These are phyloP conservation scores for Pugionium dolabratum DNA, from an alignment of 345 rosid genomes.

Conservation along the genomic window DNA sequence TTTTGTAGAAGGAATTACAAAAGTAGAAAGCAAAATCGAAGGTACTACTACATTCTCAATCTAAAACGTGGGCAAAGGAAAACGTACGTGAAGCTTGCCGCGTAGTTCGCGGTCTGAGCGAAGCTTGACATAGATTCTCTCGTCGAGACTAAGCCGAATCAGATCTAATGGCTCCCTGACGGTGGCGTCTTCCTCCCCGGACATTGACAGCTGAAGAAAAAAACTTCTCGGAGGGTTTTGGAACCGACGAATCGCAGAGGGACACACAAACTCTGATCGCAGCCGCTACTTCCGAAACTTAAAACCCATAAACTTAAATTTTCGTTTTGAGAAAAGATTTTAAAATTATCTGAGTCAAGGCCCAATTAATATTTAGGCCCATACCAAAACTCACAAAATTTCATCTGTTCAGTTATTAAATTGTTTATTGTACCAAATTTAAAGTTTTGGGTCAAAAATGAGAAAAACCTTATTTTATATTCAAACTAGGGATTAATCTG, in stretches of 20 bases:
- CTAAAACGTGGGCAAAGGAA: slow-evolving; percentile 14
- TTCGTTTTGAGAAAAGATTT: neutral
- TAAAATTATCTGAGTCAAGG: neutral
- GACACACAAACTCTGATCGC: slow-evolving; percentile 13
- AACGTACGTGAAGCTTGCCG: slow-evolving; percentile 90
- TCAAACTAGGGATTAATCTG: too few species aligned
- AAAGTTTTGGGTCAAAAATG: too few species aligned
- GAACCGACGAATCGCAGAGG: slow-evolving; percentile 5
- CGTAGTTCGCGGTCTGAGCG: slow-evolving; percentile 99
- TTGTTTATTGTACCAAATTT: too few species aligned
- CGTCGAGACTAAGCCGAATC: slow-evolving; percentile 93
- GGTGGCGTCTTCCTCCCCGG: slow-evolving; percentile 90
- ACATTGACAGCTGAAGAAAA: slow-evolving; percentile 47
- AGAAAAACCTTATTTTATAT: too few species aligned
- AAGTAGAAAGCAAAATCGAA: neutral
- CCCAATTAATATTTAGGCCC: slow-evolving; percentile 12
- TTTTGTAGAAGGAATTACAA: neutral
- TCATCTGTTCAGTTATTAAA: too few species aligned
- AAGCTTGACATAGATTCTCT: slow-evolving; percentile 98
- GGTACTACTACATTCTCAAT: neutral
- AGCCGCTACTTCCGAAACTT: neutral
- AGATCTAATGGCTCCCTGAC: slow-evolving; percentile 99
- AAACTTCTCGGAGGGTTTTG: slow-evolving; percentile 25
- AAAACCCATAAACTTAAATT: neutral
- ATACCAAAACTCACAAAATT: too few species aligned